phyloP scores from a whole-genome alignment of 2,329 filamentous ascomycete genomes.

The Penicillium sp. region DNA sequence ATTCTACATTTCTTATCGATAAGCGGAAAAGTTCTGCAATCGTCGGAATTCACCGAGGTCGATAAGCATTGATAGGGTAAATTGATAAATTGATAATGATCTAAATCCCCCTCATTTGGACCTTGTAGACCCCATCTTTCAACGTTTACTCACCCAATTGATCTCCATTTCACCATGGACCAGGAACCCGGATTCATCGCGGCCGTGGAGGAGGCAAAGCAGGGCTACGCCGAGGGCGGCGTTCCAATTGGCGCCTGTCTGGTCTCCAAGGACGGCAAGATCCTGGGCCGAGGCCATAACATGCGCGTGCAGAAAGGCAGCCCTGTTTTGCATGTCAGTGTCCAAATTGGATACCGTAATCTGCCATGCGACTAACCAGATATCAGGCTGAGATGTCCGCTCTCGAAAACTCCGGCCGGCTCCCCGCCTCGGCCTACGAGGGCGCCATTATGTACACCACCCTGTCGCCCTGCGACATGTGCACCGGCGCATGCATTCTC shows the following conservation, averaged over 20 bases:
- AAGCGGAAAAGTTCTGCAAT: constrained; percentile 20
- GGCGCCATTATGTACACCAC: constrained; percentile 80
- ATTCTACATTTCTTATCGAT: constrained; percentile 26
- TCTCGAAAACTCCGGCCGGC: constrained; percentile 67
- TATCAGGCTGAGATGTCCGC: constrained; percentile 67
- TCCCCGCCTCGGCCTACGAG: constrained; percentile 63
- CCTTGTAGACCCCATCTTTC: not conserved
- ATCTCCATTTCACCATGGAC: constrained; percentile 25
- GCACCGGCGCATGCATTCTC: constrained; percentile 69
- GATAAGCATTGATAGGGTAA: constrained; percentile 1
- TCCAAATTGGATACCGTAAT: not conserved
- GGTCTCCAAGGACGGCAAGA: constrained; percentile 62
- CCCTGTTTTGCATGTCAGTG: constrained; percentile 63
- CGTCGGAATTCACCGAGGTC: constrained; percentile 15
- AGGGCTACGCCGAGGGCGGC: constrained; percentile 53
- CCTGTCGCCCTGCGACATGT: constrained; percentile 75
- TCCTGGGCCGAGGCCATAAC: constrained; percentile 69
- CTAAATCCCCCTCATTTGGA: not conserved
- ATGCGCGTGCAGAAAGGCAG: constrained; percentile 68
- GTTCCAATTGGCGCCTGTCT: constrained; percentile 58
- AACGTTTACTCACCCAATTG: not conserved
- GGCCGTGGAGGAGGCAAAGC: constrained; percentile 54
- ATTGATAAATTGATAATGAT: constrained; percentile 1
- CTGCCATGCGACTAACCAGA: not conserved
- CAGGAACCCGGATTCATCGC: constrained; percentile 52